A percentile compares a stretch with the other conserved stretches of the same genome.
Conservation (phyloP, 1,284 basidiomycete species). For the Bondarzewia mesenterica region DNA sequence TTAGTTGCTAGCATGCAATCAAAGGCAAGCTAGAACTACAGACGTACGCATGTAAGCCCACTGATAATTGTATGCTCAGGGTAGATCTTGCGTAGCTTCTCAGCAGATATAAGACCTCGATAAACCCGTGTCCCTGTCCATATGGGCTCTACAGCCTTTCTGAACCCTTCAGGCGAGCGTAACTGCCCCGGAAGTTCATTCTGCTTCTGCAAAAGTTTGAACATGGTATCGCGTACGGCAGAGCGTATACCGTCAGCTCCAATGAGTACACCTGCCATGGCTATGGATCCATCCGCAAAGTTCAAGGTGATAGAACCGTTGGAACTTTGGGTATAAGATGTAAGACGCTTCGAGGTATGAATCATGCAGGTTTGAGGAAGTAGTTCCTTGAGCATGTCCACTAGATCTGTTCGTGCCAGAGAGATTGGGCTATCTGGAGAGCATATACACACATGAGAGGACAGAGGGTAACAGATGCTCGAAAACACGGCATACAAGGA, state of each 20-base stretch:
- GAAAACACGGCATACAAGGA: too few species aligned
- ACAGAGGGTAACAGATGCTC: too few species aligned
- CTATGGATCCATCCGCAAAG: too few species aligned
- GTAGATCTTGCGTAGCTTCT: slow-evolving; percentile 20
- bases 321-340: too few species aligned
- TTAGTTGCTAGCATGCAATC: neutral
- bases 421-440: too few species aligned
- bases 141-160: slow-evolving; percentile 15
- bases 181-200: neutral
- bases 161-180: neutral
- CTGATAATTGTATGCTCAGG: neutral
- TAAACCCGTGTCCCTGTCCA: slow-evolving; percentile 39
- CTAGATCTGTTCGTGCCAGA: too few species aligned
- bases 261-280: too few species aligned
- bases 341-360: too few species aligned
- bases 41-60: neutral
- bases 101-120: slow-evolving; percentile 26
- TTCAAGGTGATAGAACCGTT: neutral
- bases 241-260: slow-evolving; percentile 4
- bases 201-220: neutral
- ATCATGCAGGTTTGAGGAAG: too few species aligned
- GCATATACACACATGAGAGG: too few species aligned
- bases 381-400: too few species aligned
- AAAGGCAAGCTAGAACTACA: neutral
- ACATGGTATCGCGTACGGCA: neutral